phyloP scores from a whole-genome alignment of 169 alveolate species.

The Eimeria praecox region DNA sequence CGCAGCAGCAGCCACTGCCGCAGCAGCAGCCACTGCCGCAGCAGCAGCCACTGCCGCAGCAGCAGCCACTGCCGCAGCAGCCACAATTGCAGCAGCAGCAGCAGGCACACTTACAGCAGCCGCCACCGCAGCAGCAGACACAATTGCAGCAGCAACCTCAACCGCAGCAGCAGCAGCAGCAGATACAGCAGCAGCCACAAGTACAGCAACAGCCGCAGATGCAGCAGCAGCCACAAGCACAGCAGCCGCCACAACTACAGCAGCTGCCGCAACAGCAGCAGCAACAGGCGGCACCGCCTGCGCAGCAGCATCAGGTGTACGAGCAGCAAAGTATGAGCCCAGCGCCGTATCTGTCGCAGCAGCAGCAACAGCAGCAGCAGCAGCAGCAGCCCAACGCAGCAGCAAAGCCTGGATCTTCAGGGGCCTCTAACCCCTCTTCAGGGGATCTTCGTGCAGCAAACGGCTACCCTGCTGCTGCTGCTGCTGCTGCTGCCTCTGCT shows the following conservation, averaged over 20 bases:
- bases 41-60: background rate
- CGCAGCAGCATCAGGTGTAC: slow-evolving; percentile 14
- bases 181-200: background rate
- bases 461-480: background rate
- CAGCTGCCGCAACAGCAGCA: background rate
- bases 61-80: background rate
- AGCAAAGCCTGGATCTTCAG: background rate
- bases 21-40: background rate
- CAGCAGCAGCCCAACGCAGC: background rate
- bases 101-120: background rate
- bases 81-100: background rate
- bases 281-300: background rate
- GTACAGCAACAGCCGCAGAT: background rate
- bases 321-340: slow-evolving; percentile 24
- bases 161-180: slow-evolving; percentile 33
- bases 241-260: background rate
- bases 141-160: background rate
- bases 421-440: background rate
- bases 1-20: background rate
- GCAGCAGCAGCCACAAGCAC: slow-evolving; percentile 6
- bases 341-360: background rate
- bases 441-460: background rate
- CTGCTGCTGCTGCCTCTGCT: background rate
- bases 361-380: slow-evolving; percentile 22
- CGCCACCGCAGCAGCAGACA: background rate